phyloP scores from a whole-genome alignment of 495 filamentous ascomycete genomes.

The Platismatia glauca region DNA sequence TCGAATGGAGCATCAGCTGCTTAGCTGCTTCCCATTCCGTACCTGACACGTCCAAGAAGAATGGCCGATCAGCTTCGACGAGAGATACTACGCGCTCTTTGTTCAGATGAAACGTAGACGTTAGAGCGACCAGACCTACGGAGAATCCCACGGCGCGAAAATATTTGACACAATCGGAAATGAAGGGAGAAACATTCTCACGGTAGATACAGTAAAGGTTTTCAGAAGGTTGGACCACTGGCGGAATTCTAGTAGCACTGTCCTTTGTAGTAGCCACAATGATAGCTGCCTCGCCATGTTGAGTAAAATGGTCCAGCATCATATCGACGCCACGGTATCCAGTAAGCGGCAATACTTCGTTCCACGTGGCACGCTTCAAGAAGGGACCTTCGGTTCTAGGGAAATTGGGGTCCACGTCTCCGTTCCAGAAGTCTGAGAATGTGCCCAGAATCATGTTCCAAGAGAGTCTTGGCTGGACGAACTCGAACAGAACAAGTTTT shows the following conservation, averaged over 20 bases:
- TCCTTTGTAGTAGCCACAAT: not conserved
- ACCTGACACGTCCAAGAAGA: no score
- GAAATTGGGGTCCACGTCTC: not conserved
- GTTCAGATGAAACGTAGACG: no score
- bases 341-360: not conserved
- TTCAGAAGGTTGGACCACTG: no score
- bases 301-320: not conserved
- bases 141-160: no score
- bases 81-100: no score
- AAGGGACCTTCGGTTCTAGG: not conserved
- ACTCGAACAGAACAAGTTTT: not conserved
- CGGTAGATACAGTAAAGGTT: no score
- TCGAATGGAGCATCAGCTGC: no score
- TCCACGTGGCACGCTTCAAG: not conserved
- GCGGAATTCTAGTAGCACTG: no score
- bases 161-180: no score
- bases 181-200: no score
- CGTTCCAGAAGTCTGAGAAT: not conserved
- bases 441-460: not conserved
- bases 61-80: not conserved
- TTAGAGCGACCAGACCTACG: no score
- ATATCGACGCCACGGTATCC: not conserved
- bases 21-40: no score
- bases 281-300: not conserved
- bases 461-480: not conserved